Evolutionary conservation across 2,329 filamentous ascomycete species (phyloP), one percentile per base, ranked within the genome.

Genomic region (Periconia sp.): DNA sequence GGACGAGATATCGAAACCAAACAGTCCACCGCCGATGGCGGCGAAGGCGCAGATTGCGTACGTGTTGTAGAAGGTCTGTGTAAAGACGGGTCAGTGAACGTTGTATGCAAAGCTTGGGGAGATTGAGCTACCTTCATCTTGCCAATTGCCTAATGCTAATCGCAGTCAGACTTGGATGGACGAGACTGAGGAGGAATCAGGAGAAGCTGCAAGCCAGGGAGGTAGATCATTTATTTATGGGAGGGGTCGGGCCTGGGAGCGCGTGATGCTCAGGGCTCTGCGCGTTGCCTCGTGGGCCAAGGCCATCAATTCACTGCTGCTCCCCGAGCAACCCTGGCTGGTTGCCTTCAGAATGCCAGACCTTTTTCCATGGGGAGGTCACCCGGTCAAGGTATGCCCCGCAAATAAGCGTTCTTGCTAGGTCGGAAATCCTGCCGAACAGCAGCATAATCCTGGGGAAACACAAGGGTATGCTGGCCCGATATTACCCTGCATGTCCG

Each of bases 21-120:
- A 71, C 10, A 71, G 57, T 2, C 53, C 66, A 40, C 69, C 69
- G 24, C 68, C 82, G 50, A 85, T 81, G 59, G 82, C 80, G 61
- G 82, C 82, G 59, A 85, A 84, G 46, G 71, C 72, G 65, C 82
- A 85, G 50, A 84, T 84, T 49, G 76, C 73, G 63, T 85, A 84
- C 35, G 84, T 73, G 60, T 81, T 83, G 46, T 69, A 69, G 51
- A 63, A 66, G 12, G 62, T 67, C 51, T 58, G 22, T 12, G 17
- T 5, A 22, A 6, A 10, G 18, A 48, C 22, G 46, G 45, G 36
- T 15, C 21, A 28, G 25, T 4, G 15, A 12, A 18, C n/a, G 17
- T 46, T 5, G 29, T 35, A 28, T 17, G 22, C 22, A 15, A 40
- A 32, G 26, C 16, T 21, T 29, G 8, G 9, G 8, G 16, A 30